Evolutionary conservation across 768 basidiomycete genomes (phyloP).

Genomic region (Pulveroboletus sp.): DNA sequence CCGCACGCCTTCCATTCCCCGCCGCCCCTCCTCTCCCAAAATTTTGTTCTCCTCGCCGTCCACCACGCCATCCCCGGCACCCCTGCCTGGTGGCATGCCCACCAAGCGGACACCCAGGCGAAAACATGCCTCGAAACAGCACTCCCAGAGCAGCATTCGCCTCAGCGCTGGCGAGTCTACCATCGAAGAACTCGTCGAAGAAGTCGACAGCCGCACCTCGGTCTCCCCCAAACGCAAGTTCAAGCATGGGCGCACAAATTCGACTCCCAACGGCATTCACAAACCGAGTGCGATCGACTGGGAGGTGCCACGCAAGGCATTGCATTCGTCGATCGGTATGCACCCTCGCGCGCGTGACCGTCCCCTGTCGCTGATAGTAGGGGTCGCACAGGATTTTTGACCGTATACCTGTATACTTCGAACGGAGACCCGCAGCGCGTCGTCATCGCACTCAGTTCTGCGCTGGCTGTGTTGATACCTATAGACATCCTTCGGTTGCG

Average conservation of each 20-base stretch:
- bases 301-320: conserved; percentile 85
- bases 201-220: conserved; percentile 13
- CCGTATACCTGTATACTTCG: conserved; percentile 53
- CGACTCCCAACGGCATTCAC: not conserved
- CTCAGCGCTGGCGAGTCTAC: conserved; percentile 14
- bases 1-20: conserved; percentile 25
- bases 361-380: conserved; percentile 2
- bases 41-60: conserved; percentile 37
- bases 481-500: conserved; percentile 74
- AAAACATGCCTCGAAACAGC: conserved; percentile 22
- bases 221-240: conserved; percentile 19
- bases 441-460: conserved; percentile 59
- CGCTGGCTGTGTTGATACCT: conserved; percentile 66
- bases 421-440: conserved; percentile 50
- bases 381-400: conserved; percentile 54
- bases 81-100: conserved; percentile 33
- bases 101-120: conserved; percentile 30
- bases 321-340: conserved; percentile 89
- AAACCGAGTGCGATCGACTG: conserved; percentile 52
- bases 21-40: conserved; percentile 50
- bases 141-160: conserved; percentile 18
- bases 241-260: conserved; percentile 11
- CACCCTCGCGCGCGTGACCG: conserved; percentile 14
- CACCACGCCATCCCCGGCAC: conserved; percentile 20
- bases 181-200: conserved; percentile 26